Evolutionary conservation across 495 filamentous ascomycete species (phyloP).

Genomic region (Neurospora sp.): DNA sequence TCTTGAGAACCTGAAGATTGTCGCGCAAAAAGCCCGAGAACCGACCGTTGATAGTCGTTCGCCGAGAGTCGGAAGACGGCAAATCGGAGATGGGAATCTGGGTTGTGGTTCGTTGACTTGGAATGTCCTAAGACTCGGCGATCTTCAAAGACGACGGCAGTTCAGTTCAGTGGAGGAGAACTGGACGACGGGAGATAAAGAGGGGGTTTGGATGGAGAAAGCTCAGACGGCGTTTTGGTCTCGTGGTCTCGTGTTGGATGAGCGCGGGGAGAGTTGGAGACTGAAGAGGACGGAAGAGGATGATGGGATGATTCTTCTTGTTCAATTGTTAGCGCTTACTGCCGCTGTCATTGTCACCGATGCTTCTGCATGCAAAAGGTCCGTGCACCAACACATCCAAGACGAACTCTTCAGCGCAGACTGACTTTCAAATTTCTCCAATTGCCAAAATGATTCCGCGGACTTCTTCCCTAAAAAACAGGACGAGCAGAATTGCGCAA

Average conservation of each 20-base stretch:
- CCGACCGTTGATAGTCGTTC: too few relatives aligned
- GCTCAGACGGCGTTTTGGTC: not conserved
- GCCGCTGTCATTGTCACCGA: not conserved
- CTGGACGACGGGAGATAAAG: not conserved
- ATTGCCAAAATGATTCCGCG: not conserved
- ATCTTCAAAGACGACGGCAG: not conserved
- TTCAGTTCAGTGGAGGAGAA: not conserved
- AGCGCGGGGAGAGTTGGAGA: not conserved
- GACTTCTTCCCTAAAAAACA: not conserved
- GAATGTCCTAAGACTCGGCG: not conserved
- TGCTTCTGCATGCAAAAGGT: not conserved
- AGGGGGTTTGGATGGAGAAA: not conserved
- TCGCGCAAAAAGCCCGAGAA: too few relatives aligned
- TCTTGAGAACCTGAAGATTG: not conserved
- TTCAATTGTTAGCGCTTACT: not conserved
- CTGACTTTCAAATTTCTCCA: not conserved
- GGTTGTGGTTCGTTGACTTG: too few relatives aligned
- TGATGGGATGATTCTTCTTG: not conserved
- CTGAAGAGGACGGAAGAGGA: not conserved
- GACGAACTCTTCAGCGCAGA: not conserved
- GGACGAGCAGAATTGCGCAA: too few relatives aligned
- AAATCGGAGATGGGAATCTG: not conserved
- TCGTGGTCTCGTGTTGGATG: not conserved
- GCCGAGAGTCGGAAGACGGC: not conserved
- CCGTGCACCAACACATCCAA: not conserved